phyloP scores from a whole-genome alignment of 768 basidiomycete species.

The Termitomyces sp. region DNA sequence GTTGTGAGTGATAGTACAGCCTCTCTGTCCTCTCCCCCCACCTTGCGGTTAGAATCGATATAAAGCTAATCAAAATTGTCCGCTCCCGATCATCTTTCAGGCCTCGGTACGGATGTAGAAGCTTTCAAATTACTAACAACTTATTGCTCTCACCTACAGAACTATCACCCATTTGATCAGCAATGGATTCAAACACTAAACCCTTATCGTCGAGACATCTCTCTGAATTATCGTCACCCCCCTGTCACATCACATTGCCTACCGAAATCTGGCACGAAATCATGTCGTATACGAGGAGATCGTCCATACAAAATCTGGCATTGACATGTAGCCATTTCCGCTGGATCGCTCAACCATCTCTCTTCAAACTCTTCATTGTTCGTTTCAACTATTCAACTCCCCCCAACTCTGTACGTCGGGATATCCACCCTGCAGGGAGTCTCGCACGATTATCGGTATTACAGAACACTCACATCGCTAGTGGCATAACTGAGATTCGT shows the following conservation, averaged over 20 bases:
- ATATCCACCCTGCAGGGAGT: constrained; percentile 1
- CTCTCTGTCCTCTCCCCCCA: not conserved
- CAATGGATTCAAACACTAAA: not conserved
- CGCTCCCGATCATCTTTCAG: not conserved
- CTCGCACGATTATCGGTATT: constrained; percentile 10
- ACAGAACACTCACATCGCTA: constrained; percentile 5
- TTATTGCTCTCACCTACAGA: not conserved
- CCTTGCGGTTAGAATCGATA: not conserved
- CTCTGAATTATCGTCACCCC: not conserved
- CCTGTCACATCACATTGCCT: constrained; percentile 3
- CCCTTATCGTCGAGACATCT: not conserved
- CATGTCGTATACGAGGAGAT: constrained; percentile 6
- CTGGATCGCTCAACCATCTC: constrained; percentile 14
- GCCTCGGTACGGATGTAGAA: not conserved
- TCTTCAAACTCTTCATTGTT: constrained; percentile 16
- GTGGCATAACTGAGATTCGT: constrained; percentile 13
- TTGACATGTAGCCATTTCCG: constrained; percentile 13
- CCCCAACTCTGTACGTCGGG: constrained; percentile 2
- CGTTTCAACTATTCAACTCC: constrained; percentile 4
- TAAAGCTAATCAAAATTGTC: not conserved
- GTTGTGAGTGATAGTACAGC: not conserved
- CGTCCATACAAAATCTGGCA: constrained; percentile 8
- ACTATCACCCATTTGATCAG: not conserved
- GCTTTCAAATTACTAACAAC: not conserved
- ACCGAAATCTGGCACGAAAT: constrained; percentile 17